Percentiles rank a stretch among this genome's conserved stretches.
Evolutionary conservation across 805 yeast genomes (phyloP).

Genomic region (Candida ovalis): DNA sequence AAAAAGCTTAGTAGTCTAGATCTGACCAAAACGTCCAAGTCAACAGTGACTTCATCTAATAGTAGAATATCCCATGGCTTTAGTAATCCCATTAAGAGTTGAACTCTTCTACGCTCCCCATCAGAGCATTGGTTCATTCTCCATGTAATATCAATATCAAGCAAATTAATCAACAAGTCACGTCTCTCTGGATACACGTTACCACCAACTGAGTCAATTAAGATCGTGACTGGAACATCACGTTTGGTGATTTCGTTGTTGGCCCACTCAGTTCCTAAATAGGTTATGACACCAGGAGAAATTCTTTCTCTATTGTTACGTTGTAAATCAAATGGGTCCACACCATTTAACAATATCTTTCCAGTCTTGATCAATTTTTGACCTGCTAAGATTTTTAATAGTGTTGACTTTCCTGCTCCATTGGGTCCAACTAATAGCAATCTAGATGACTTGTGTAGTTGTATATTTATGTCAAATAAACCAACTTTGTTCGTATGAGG

Average conservation of each 20-base stretch:
- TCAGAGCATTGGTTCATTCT: conserved; percentile 89
- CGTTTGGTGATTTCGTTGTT: conserved; percentile 83
- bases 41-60: conserved; percentile 97
- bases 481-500: conserved; percentile 59
- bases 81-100: conserved; percentile 86
- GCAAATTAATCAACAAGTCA: conserved; percentile 65
- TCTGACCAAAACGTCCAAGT: conserved; percentile 89
- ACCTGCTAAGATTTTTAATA: conserved; percentile 82
- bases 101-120: conserved; percentile 94
- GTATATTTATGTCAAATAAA: conserved; percentile 55
- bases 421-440: conserved; percentile 86
- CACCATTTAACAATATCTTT: conserved; percentile 65
- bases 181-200: conserved; percentile 67
- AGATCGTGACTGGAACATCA: conserved; percentile 81
- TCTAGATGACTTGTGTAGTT: conserved; percentile 68
- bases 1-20: conserved; percentile 68
- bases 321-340: conserved; percentile 67
- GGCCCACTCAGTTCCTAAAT: conserved; percentile 98
- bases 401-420: conserved; percentile 96
- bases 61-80: conserved; percentile 85
- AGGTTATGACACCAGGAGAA: conserved; percentile 42
- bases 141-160: conserved; percentile 89
- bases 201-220: conserved; percentile 83
- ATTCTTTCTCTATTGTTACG: conserved; percentile 21
- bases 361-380: conserved; percentile 82